Conservation (phyloP, 2,329 filamentous ascomycete species). For the Cercospora citrullina region DNA sequence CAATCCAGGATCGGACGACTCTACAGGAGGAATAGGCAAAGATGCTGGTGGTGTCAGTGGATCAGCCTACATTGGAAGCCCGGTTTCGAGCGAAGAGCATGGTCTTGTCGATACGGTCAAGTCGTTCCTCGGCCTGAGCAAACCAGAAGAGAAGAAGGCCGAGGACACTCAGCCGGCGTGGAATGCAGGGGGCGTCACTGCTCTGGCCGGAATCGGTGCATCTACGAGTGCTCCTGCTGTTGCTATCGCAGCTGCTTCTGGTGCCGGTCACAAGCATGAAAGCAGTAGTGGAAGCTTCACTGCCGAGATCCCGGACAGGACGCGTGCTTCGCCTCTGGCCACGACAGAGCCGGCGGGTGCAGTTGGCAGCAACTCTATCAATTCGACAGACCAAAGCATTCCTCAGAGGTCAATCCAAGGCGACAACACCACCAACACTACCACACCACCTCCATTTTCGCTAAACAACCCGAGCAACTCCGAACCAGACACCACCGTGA, state of each 20-base stretch:
- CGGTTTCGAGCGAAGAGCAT: slow-evolving; percentile 20
- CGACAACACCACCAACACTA: neutral
- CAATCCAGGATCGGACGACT: slow-evolving; percentile 27
- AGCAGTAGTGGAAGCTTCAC: slow-evolving; percentile 15
- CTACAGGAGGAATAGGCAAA: slow-evolving; percentile 24
- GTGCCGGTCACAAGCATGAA: neutral
- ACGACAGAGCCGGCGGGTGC: neutral
- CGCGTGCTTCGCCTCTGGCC: neutral
- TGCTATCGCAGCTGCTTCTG: slow-evolving; percentile 17
- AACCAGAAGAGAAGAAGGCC: slow-evolving; percentile 17
- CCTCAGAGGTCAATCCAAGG: neutral
- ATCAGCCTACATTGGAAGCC: slow-evolving; percentile 26
- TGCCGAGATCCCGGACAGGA: slow-evolving; percentile 19
- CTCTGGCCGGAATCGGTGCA: slow-evolving; percentile 9
- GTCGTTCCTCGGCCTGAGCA: slow-evolving; percentile 27
- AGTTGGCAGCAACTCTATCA: slow-evolving; percentile 1
- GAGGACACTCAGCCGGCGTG: slow-evolving; percentile 15
- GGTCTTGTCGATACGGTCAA: slow-evolving; percentile 29
- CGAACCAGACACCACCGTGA: neutral
- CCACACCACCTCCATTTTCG: neutral
- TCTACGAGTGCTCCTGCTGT: slow-evolving; percentile 19
- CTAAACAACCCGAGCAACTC: neutral
- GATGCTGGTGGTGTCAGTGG: slow-evolving; percentile 28
- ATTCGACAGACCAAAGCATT: neutral
- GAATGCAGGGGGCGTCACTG: slow-evolving; percentile 14